Base-by-base conservation (phyloP, 2,329 filamentous ascomycete genomes). In the Juglanconis sp. region DNA sequence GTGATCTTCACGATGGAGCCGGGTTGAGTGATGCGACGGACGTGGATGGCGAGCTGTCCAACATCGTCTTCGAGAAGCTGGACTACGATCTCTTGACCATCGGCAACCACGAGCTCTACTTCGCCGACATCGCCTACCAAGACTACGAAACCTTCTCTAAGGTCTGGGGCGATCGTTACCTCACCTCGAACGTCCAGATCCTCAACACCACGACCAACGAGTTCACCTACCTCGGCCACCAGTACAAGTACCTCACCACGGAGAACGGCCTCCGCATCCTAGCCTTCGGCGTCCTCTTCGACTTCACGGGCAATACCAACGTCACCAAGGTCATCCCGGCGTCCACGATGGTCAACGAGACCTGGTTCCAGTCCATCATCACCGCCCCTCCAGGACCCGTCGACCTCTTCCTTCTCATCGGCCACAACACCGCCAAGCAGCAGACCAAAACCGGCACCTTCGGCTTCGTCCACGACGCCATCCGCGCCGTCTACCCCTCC, bases 1-100 rank as follows among this genome's bases (percentile, higher is more conserved):
- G 75, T 24, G 86, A 89, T 68, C 73, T 89, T n/a, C 86, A 89
- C 67, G 86, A 89, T 63, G 86, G 87, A 2, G 82, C 82, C 34
- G 86, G 86, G 1, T 72, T 88, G 51, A 85, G 81, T 48, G 86
- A 89, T 68, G 81, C 81, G 5, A 87, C 85, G 0, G 73, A 69
- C 1, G 79, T 80, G 2, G 85, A 87, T 63, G 86, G 84, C 48
- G 72, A 77, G 46, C 64, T 84, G 30, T 83, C 82, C 1, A 82
- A 78, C 66, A 71, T 72, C n/a, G 67, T 79, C 49, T 79, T 79
- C 42, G 68, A 75, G 60, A 70, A 78, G 63, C 70, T 77, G 34
- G 58, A 72, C 46, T 79, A 79, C 61, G 77, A 80, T 46, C 64
- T 80, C 48, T 62, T 80, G 53, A 70, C 77, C 4, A 79, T 79